Percentiles rank a stretch among this genome's conserved stretches.
Conservation (phyloP, 768 basidiomycete species). For the Podaxis carcinomalis region DNA sequence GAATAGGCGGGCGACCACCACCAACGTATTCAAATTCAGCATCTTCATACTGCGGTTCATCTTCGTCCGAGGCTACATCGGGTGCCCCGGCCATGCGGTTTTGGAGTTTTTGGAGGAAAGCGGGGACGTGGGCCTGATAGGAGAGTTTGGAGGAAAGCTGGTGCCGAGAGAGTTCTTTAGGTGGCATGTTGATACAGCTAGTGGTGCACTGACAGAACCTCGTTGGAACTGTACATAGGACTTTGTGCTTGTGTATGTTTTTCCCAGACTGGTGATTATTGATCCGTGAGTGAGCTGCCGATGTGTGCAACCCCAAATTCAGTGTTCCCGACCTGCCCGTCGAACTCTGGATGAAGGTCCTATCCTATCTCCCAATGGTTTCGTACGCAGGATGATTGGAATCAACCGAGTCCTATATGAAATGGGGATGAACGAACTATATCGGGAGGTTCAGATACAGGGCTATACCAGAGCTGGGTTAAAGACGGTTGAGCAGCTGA, state of each 20-base stretch:
- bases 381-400: neutral
- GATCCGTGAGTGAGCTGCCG: too few relatives aligned
- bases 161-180: conserved; percentile 63
- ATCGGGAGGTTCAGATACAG: neutral
- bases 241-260: neutral
- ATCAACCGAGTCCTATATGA: neutral
- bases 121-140: conserved; percentile 57
- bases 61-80: conserved; percentile 44
- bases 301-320: too few relatives aligned
- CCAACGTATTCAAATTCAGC: conserved; percentile 61
- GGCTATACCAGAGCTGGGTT: conserved; percentile 17
- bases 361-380: neutral
- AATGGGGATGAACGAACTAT: neutral
- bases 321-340: conserved; percentile 15
- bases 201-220: too few relatives aligned
- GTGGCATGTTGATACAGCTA: conserved; percentile 27
- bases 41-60: conserved; percentile 30
- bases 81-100: conserved; percentile 52
- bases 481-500: conserved; percentile 20
- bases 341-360: neutral
- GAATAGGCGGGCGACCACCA: conserved; percentile 70
- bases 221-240: too few relatives aligned
- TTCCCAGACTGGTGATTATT: neutral
- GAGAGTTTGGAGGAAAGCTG: conserved; percentile 70
- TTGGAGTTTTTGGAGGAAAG: conserved; percentile 64